Evolutionary conservation across 495 filamentous ascomycete genomes (phyloP).

Genomic region (Aeminium ludgeri): DNA sequence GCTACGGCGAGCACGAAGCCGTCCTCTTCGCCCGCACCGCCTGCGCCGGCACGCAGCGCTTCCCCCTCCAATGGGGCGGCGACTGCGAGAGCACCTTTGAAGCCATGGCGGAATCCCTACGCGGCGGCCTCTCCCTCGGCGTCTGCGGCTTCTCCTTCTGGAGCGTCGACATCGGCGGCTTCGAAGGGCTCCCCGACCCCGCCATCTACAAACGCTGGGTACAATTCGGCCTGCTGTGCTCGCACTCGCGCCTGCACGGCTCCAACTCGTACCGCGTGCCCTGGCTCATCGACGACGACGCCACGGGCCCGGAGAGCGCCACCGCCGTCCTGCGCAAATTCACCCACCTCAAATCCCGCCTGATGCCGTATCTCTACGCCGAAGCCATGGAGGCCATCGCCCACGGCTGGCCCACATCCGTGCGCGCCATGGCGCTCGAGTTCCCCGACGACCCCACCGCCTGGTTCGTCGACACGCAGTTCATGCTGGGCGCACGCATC

Average conservation of each 20-base stretch:
- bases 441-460: slow-evolving; percentile 21
- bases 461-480: slow-evolving; percentile 20
- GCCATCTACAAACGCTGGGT: slow-evolving; percentile 66
- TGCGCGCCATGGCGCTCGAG: slow-evolving; percentile 20
- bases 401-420: slow-evolving; percentile 20
- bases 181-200: slow-evolving; percentile 48
- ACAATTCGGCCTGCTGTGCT: slow-evolving; percentile 51
- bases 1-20: slow-evolving; percentile 40
- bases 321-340: slow-evolving; percentile 19
- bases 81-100: slow-evolving; percentile 59
- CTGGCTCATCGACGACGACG: slow-evolving; percentile 45
- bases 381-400: slow-evolving; percentile 18
- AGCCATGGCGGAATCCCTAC: slow-evolving; percentile 55
- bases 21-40: slow-evolving; percentile 53
- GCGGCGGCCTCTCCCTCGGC: slow-evolving; percentile 49
- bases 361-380: slow-evolving; percentile 22
- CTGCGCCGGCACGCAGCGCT: slow-evolving; percentile 49
- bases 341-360: slow-evolving; percentile 16
- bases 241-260: slow-evolving; percentile 51
- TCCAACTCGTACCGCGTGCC: slow-evolving; percentile 51
- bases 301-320: slow-evolving; percentile 12
- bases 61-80: slow-evolving; percentile 49
- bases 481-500: slow-evolving; percentile 19
- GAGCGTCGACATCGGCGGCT: slow-evolving; percentile 56
- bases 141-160: slow-evolving; percentile 53